Conservation (phyloP, 2,329 filamentous ascomycete species). For the Pyrenophora seminiperda region DNA sequence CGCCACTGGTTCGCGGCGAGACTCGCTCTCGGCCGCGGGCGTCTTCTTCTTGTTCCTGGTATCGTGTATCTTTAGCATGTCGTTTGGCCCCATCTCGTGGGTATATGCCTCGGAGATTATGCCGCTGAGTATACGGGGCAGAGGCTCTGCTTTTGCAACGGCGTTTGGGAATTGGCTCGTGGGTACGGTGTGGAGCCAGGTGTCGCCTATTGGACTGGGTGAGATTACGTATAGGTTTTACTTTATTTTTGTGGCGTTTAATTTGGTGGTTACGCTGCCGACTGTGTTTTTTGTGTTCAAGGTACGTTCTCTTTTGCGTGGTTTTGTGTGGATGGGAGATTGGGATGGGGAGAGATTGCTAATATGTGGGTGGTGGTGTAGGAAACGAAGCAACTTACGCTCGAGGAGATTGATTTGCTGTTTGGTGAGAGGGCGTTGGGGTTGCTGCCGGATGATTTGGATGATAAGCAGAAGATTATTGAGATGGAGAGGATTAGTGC, state of each 20-base stretch:
- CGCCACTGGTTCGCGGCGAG: slow-evolving; percentile 38
- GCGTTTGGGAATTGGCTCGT: slow-evolving; percentile 65
- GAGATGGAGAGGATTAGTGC: slow-evolving; percentile 30
- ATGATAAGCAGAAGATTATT: slow-evolving; percentile 33
- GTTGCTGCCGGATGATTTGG: slow-evolving; percentile 53
- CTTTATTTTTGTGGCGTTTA: slow-evolving; percentile 62
- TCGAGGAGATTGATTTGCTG: slow-evolving; percentile 64
- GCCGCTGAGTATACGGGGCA: slow-evolving; percentile 67
- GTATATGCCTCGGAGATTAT: slow-evolving; percentile 68
- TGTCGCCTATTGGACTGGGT: slow-evolving; percentile 59
- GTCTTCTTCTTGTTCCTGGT: slow-evolving; percentile 69
- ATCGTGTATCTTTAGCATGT: slow-evolving; percentile 43
- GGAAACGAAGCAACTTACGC: slow-evolving; percentile 51
- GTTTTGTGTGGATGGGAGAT: not conserved
- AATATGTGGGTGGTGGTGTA: slow-evolving; percentile 16
- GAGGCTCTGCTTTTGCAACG: slow-evolving; percentile 63
- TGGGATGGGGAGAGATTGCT: rapidly evolving
- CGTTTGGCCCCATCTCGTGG: slow-evolving; percentile 56
- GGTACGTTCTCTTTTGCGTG: slow-evolving; percentile 18
- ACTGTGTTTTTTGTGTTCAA: slow-evolving; percentile 60
- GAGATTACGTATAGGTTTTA: slow-evolving; percentile 61
- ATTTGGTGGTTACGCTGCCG: slow-evolving; percentile 51
- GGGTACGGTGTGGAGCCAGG: slow-evolving; percentile 64
- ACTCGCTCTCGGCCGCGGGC: slow-evolving; percentile 62
- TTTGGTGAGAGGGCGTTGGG: slow-evolving; percentile 61